Conservation (phyloP, 345 rosid species). For the Garcia nutans region DNA sequence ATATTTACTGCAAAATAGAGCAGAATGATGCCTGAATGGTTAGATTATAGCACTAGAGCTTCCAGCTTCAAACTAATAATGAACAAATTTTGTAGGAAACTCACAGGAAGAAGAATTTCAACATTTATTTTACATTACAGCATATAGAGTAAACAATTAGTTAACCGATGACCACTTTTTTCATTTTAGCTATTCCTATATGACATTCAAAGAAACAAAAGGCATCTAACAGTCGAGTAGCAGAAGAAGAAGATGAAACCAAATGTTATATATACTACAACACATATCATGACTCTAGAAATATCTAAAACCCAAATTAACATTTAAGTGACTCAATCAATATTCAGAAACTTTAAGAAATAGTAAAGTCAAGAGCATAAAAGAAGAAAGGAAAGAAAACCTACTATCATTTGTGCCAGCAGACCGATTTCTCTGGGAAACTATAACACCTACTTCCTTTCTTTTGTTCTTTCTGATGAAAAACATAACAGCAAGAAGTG, state of each 20-base stretch:
- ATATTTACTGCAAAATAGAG: slow-evolving; percentile 34
- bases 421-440: slow-evolving; percentile 50
- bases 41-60: slow-evolving; percentile 1
- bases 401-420: slow-evolving; percentile 39
- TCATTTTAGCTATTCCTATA: neutral
- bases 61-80: slow-evolving; percentile 12
- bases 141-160: neutral
- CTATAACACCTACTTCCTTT: slow-evolving; percentile 43
- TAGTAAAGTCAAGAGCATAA: neutral
- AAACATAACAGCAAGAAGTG: slow-evolving; percentile 48
- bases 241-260: neutral
- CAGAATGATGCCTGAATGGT: slow-evolving; percentile 11
- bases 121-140: neutral
- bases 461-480: slow-evolving; percentile 48
- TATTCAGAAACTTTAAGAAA: neutral
- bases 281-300: neutral
- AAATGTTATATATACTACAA: neutral
- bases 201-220: neutral
- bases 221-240: neutral
- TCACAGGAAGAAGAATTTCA: slow-evolving; percentile 8
- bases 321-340: neutral
- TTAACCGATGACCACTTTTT: neutral
- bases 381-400: slow-evolving; percentile 23
- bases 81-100: neutral
- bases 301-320: neutral